phyloP scores from a whole-genome alignment of 2,329 filamentous ascomycete species.

The Ascochyta viciae-villosae region DNA sequence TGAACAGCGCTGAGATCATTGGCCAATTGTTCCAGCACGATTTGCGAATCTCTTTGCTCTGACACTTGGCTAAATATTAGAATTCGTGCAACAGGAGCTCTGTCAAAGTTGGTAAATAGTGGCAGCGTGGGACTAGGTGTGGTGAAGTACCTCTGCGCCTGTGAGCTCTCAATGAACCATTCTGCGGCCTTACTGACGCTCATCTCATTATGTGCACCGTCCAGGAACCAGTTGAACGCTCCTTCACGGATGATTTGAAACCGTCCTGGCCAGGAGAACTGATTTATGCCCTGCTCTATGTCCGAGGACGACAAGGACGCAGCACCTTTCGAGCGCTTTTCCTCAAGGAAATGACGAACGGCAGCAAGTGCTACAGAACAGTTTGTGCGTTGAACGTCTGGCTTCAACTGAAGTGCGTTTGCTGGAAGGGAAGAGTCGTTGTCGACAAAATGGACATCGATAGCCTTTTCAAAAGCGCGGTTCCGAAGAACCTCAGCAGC shows the following conservation, averaged over 20 bases:
- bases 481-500: constrained; percentile 15
- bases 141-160: too few relatives aligned
- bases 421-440: background rate
- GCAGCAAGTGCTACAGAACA: background rate
- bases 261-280: background rate
- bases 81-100: too few relatives aligned
- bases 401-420: background rate
- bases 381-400: background rate
- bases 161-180: too few relatives aligned
- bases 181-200: too few relatives aligned
- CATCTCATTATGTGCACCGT: background rate
- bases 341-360: background rate
- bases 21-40: too few relatives aligned
- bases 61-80: too few relatives aligned
- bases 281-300: background rate
- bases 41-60: too few relatives aligned
- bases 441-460: too few relatives aligned
- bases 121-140: too few relatives aligned
- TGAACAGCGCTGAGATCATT: too few relatives aligned
- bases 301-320: too few relatives aligned
- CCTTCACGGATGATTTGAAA: background rate
- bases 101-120: too few relatives aligned
- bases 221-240: background rate
- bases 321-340: background rate
- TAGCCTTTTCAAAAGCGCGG: constrained; percentile 19